Evolutionary conservation across 805 yeast species (phyloP), one percentile per base, ranked within the genome.

Genomic region (Brettanomyces custersianus): DNA sequence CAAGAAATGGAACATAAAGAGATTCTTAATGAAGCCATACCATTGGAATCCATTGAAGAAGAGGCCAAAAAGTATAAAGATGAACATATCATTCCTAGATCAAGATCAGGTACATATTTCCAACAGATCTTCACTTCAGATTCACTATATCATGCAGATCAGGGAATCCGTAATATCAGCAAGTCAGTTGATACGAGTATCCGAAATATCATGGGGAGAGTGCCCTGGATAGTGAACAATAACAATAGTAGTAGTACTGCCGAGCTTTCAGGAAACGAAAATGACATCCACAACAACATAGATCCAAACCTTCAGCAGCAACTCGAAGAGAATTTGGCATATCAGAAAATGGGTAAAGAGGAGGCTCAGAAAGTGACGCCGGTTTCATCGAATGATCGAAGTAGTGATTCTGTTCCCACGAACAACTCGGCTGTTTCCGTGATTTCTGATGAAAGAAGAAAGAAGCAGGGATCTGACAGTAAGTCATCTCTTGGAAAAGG

Each of bases 161-260:
- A 60, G 40, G 62, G 64, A 2, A 24, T 60, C 5, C 43, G 58
- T 34, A 50, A 54, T 9, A 55, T 60, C 12, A 55, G 62, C 33
- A 44, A 39, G 23, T 52, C 63, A n/a, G 59, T 60, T 13, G 65
- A 60, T 38, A 42, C 57, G 12, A 57, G 63, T 40, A 45, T 60
- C 20, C 48, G 47, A 26, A 52, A 43, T 40, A 52, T 60, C 3
- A 48, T 59, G 36, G 63, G 63, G 3, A 50, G 43, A 39, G 61
- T 60, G 11, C 40, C 62, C 0, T 54, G 59, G 55, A 36, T 55
- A 22, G 42, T 38, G 19, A 46, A 44, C 18, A 26, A 35, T 30
- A 21, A 29, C 17, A 18, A 29, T 22, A 3, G 31, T 30, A 4
- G 38, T 32, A 19, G 37, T 13, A 15, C 38, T 12, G 25, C 28